Evolutionary conservation across 345 rosid genomes (phyloP), one percentile per base, ranked within the genome.

Genomic region (Carallia brachiata): DNA sequence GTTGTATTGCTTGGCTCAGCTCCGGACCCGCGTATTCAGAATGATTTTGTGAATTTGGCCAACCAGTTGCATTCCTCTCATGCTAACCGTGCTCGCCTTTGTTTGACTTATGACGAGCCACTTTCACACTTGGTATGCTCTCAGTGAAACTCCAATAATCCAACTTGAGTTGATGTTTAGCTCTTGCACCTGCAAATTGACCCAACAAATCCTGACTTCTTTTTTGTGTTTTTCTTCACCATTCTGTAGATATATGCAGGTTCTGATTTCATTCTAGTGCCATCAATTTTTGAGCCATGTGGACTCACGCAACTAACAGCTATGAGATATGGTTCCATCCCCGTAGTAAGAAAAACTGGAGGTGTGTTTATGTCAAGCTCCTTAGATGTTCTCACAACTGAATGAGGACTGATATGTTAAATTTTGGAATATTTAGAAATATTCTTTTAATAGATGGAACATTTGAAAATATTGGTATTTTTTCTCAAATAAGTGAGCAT

Each of bases 211-310:
- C 40, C 73, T 52, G 8, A 32, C 65, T 61, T 12, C 8, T 58
- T 52, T 58, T 5, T 50, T 66, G 62, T 80, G 23, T 56, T 19
- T 56, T 56, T 30, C 17, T 27, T 27, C 31, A 19, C 28, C 31
- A 19, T 56, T 56, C 31, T 27, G 60, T 69, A 91, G 97, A 91
- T 94, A 69, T 91, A 94, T 70, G 96, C 93, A 0, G 98, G 98
- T 74, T 87, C 97, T 3, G 98, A 94, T 82, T 86, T 91, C 79
- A 88, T 94, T 77, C 79, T 94, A 62, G 96, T 94, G 36, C 98
- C 98, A 1, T 94, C 98, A 13, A 88, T 91, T 65, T 94, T 94
- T 72, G 97, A 94, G 84, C 97, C 97, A 4, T 94, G 97, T 64
- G 97, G 98, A 73, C 82, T 93, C 73, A 94, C 97, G 19, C 98